These are phyloP conservation scores for Lasiosphaeris hirsuta DNA, from an alignment of 495 filamentous ascomycete genomes.

Conservation along the genomic window DNA sequence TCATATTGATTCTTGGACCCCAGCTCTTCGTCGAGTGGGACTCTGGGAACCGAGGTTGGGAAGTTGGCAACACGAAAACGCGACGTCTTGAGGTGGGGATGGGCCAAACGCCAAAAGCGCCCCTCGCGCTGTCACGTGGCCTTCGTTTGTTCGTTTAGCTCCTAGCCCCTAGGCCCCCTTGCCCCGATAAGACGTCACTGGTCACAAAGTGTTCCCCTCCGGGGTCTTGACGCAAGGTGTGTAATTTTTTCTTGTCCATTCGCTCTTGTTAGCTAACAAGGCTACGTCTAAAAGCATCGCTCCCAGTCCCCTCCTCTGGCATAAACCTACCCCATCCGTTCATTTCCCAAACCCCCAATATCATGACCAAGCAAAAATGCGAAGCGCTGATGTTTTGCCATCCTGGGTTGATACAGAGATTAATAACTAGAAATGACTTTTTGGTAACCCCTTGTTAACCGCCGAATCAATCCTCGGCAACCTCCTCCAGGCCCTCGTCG, in stretches of 20 bases:
- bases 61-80: constrained; percentile 4
- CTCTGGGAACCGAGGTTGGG: not conserved
- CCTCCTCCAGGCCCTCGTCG: constrained; percentile 23
- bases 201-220: too few relatives aligned
- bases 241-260: too few relatives aligned
- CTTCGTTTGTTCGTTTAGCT: too few relatives aligned
- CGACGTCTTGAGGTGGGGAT: not conserved
- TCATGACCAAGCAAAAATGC: not conserved
- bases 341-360: not conserved
- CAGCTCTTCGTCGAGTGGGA: not conserved
- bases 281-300: too few relatives aligned
- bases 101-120: not conserved
- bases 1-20: not conserved
- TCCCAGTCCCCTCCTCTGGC: too few relatives aligned
- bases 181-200: too few relatives aligned
- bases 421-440: too few relatives aligned
- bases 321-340: too few relatives aligned
- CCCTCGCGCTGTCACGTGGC: constrained; percentile 20
- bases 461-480: constrained; percentile 31
- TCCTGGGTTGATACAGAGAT: too few relatives aligned
- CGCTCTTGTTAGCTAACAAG: too few relatives aligned
- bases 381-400: not conserved
- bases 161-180: too few relatives aligned
- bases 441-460: not conserved
- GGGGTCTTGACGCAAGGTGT: too few relatives aligned